Conservation (phyloP, 1,139 yeast species). For the Zygoascus meyerae region DNA sequence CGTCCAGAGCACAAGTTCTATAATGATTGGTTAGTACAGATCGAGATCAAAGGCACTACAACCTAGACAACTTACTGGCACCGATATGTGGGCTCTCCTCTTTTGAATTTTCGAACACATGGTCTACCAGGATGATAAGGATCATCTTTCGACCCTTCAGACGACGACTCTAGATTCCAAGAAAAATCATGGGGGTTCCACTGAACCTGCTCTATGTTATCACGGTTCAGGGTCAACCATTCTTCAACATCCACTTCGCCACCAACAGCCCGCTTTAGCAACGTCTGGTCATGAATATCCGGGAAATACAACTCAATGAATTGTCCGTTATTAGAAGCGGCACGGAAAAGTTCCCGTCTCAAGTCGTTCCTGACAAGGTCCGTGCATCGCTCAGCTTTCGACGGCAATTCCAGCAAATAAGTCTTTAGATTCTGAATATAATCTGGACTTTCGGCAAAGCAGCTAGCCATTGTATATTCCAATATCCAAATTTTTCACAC, state of each 20-base stretch:
- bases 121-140: slow-evolving; percentile 59
- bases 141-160: slow-evolving; percentile 21
- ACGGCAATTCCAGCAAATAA: slow-evolving; percentile 29
- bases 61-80: slow-evolving; percentile 40
- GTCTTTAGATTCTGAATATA: slow-evolving; percentile 20
- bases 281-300: neutral
- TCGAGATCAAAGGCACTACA: neutral
- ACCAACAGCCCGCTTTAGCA: neutral
- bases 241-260: slow-evolving; percentile 1
- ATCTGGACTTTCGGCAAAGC: slow-evolving; percentile 6
- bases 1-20: slow-evolving; percentile 74
- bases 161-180: slow-evolving; percentile 24
- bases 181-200: slow-evolving; percentile 6
- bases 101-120: slow-evolving; percentile 67
- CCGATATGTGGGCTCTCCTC: slow-evolving; percentile 84
- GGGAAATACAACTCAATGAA: slow-evolving; percentile 50
- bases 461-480: slow-evolving; percentile 8
- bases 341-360: slow-evolving; percentile 45
- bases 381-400: slow-evolving; percentile 22
- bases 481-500: no score
- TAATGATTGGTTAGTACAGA: slow-evolving; percentile 1
- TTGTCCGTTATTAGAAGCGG: slow-evolving; percentile 48
- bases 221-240: neutral
- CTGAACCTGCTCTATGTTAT: neutral
- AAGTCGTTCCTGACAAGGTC: slow-evolving; percentile 36